Conservation (phyloP, 352 stramenopile genomes). For the Globisporangium camurandrum region DNA sequence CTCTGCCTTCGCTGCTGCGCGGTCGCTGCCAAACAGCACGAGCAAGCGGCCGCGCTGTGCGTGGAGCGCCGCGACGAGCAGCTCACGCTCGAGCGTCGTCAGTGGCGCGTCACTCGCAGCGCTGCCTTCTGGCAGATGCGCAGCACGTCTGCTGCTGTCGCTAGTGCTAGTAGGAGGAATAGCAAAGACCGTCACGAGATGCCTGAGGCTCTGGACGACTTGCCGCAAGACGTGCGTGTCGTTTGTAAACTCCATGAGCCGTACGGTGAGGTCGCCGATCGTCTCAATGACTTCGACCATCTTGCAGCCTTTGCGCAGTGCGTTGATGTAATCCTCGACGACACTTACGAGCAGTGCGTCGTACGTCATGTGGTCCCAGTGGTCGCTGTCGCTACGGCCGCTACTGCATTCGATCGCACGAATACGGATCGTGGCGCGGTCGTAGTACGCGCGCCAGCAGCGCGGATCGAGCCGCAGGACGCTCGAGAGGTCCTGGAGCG, state of each 20-base stretch:
- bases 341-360: slow-evolving; percentile 49
- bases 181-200: slow-evolving; percentile 43
- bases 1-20: slow-evolving; percentile 33
- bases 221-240: slow-evolving; percentile 52
- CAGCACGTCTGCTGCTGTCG: no score
- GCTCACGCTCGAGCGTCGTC: slow-evolving; percentile 29
- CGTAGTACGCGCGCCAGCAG: slow-evolving; percentile 78
- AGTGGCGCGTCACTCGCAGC: slow-evolving; percentile 11
- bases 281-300: slow-evolving; percentile 72
- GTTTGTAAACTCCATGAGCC: slow-evolving; percentile 56
- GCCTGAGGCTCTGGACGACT: slow-evolving; percentile 53
- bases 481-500: slow-evolving; percentile 58
- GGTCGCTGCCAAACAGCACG: slow-evolving; percentile 51
- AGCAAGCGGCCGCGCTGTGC: slow-evolving; percentile 55
- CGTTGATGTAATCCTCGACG: slow-evolving; percentile 71
- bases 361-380: slow-evolving; percentile 66
- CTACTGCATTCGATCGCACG: slow-evolving; percentile 58
- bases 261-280: slow-evolving; percentile 57
- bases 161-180: no score
- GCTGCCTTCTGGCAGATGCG: no score
- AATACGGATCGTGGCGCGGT: slow-evolving; percentile 61
- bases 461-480: slow-evolving; percentile 45
- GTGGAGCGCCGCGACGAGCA: slow-evolving; percentile 50
- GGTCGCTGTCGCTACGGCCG: slow-evolving; percentile 47
- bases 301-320: slow-evolving; percentile 59